phyloP scores from a whole-genome alignment of 1,284 basidiomycete species.

The Moesziomyces parantarcticus region DNA sequence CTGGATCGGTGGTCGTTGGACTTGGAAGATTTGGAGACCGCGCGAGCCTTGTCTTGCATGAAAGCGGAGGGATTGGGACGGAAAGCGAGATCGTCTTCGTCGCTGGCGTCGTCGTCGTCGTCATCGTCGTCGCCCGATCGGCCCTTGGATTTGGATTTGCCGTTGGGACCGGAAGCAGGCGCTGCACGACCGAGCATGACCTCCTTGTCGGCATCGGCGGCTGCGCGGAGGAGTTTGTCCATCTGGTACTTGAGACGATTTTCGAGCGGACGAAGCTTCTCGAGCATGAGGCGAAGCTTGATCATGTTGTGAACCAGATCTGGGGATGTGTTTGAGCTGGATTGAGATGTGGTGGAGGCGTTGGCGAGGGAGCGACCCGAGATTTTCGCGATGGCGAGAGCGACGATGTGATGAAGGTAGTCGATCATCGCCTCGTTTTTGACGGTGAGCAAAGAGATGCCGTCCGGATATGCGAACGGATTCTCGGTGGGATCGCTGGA shows the following conservation, averaged over 20 bases:
- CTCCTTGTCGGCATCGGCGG: slow-evolving; percentile 48
- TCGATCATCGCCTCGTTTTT: slow-evolving; percentile 87
- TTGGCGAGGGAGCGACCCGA: slow-evolving; percentile 44
- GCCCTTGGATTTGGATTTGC: slow-evolving; percentile 49
- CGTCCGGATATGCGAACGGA: slow-evolving; percentile 70
- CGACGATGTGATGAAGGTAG: slow-evolving; percentile 86
- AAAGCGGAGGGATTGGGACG: slow-evolving; percentile 78
- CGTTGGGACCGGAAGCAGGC: slow-evolving; percentile 7
- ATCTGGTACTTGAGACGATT: slow-evolving; percentile 91
- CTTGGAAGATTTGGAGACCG: slow-evolving; percentile 12
- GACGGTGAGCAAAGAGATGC: slow-evolving; percentile 88
- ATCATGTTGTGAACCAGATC: slow-evolving; percentile 55
- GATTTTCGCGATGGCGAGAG: slow-evolving; percentile 68
- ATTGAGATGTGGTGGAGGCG: slow-evolving; percentile 5
- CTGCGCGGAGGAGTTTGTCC: slow-evolving; percentile 75
- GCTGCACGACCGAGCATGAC: slow-evolving; percentile 27
- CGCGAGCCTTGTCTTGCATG: slow-evolving; percentile 45
- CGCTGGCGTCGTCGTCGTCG: slow-evolving; percentile 72
- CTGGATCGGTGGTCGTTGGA: slow-evolving; percentile 60
- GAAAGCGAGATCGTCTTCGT: slow-evolving; percentile 85
- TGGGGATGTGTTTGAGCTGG: slow-evolving; percentile 7
- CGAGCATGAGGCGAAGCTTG: slow-evolving; percentile 62
- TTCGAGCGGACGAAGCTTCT: slow-evolving; percentile 75
- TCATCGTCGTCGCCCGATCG: slow-evolving; percentile 72
- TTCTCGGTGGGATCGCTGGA: slow-evolving; percentile 16